Evolutionary conservation across 148 eudicot genomes (phyloP), one percentile per base, ranked within the genome.

Genomic region (Fagopyrum tataricum): DNA sequence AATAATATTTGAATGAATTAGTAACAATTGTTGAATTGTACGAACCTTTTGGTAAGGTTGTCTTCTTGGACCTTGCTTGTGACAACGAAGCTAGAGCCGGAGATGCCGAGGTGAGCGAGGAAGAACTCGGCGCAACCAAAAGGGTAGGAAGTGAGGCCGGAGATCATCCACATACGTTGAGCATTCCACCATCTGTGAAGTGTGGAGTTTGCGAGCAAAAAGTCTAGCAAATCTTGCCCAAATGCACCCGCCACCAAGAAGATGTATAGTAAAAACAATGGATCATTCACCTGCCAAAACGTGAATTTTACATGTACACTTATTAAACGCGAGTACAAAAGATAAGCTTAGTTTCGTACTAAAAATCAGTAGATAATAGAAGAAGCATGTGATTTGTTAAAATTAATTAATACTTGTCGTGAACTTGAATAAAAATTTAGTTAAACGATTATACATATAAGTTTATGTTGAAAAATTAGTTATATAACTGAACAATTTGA

Each of bases 151-250:
- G 91, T 74, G 49, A 87, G 44, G 5, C 88, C 88, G 13, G 76
- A 62, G 4, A 81, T 64, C 85, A 85, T 74, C 91, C 91, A 90
- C 79, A 90, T 90, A 52, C 95, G 81, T 58, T 90, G 91, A 24
- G 81, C 73, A 17, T 76, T 90, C 88, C 89, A 87, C 91, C 95
- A 90, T 51, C 87, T 77, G 18, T 48, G 51, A 1, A 87, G 67
- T 1, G 82, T 87, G 7, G 86, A 85, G 14, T 73, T 72, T 10
- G 72, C 84, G 49, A 84, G 43, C 0, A 81, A 4, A 69, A 43
- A 82, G 17, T 84, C 88, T 4, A 84, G 52, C 4, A 81, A 74
- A 44, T 90, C 91, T 78, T 86, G 87, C 31, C 31, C 79, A 11
- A 83, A 79, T 4, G 87, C 74, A 3, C 87, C 91, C 4, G 81